Conservation (phyloP, 176 grass and related monocot species). For the Oryza longistaminata region DNA sequence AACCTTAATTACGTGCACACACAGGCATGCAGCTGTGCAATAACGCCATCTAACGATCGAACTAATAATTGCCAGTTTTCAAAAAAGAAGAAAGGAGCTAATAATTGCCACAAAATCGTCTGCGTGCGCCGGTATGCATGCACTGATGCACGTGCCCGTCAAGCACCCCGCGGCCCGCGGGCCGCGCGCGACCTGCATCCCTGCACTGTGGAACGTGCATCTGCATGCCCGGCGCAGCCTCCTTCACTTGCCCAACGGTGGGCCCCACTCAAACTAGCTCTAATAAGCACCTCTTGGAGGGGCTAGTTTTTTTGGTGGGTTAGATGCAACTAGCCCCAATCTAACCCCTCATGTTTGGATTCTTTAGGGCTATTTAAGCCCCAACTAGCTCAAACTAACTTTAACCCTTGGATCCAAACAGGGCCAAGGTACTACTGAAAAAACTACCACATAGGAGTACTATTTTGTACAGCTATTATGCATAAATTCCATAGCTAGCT, state of each 20-base stretch:
- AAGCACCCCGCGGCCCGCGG: background rate
- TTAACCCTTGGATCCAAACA: no score
- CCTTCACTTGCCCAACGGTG: no score
- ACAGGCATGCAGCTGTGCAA: background rate
- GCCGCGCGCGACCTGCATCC: background rate
- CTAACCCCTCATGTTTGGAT: no score
- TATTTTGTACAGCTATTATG: no score
- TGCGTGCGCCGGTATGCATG: background rate
- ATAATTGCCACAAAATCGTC: background rate
- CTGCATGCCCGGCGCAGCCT: background rate
- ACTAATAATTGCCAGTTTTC: background rate
- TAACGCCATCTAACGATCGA: no score
- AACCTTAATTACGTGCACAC: background rate
- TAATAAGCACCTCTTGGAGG: no score
- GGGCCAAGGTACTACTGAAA: no score
- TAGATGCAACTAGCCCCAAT: no score
- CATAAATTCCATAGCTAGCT: background rate
- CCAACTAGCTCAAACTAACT: no score
- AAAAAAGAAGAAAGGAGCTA: background rate
- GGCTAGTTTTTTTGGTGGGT: no score
- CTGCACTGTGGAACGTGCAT: constrained; percentile 20
- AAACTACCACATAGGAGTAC: background rate
- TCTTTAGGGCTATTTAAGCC: no score
- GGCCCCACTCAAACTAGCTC: no score
- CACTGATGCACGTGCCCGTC: background rate